Percentiles rank a stretch among this genome's conserved stretches.
phyloP scores from a whole-genome alignment of 164 flowering plant species.

The Kingdonia uniflora region DNA sequence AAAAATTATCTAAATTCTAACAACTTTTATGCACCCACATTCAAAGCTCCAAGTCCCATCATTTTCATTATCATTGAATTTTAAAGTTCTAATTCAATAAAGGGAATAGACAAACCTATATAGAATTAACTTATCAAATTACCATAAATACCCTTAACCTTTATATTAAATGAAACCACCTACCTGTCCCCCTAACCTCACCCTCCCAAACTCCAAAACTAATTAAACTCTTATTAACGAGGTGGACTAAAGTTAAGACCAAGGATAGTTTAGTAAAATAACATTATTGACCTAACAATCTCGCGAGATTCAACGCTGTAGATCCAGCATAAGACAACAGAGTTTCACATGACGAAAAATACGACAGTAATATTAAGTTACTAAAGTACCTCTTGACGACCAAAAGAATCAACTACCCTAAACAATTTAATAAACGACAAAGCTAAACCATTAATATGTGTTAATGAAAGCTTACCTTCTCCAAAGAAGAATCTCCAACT shows the following conservation, averaged over 20 bases:
- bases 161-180: background rate
- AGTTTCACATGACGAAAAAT: background rate
- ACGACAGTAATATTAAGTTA: background rate
- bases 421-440: too few relatives aligned
- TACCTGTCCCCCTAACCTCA: background rate
- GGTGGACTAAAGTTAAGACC: background rate
- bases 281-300: slow-evolving; percentile 3
- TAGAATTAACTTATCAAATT: background rate
- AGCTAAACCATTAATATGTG: too few relatives aligned
- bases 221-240: too few relatives aligned
- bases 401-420: background rate
- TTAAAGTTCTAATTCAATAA: too few relatives aligned
- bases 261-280: background rate
- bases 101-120: too few relatives aligned
- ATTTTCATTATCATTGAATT: too few relatives aligned
- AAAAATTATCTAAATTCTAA: too few relatives aligned
- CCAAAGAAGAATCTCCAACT: slow-evolving; percentile 26
- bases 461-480: slow-evolving; percentile 20
- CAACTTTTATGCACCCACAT: too few relatives aligned
- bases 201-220: background rate
- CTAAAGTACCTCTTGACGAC: background rate
- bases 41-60: too few relatives aligned
- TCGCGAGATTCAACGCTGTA: slow-evolving; percentile 18
- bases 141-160: background rate
- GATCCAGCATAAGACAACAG: slow-evolving; percentile 15